Conservation (phyloP, 2,329 filamentous ascomycete genomes). For the Aspergillus eucalypticola region DNA sequence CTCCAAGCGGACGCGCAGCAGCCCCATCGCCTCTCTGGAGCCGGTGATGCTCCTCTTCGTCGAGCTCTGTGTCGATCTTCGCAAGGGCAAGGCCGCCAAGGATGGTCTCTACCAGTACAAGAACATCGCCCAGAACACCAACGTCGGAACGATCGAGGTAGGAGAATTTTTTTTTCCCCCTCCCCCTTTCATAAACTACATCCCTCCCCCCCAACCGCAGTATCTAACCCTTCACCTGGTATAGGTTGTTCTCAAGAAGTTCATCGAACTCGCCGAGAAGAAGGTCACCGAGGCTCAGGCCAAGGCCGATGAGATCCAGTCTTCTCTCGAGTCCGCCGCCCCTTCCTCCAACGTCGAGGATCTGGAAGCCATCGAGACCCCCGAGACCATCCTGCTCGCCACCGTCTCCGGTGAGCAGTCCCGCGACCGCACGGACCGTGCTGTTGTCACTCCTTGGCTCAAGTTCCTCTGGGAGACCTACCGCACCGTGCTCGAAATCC, state of each 20-base stretch:
- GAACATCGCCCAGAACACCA: conserved; percentile 99
- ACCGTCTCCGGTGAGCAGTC: conserved; percentile 98
- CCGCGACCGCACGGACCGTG: conserved; percentile 92
- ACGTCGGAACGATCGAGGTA: conserved; percentile 96
- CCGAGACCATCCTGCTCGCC: conserved; percentile 94
- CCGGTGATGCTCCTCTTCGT: conserved; percentile 98
- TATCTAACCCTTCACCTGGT: conserved; percentile 8
- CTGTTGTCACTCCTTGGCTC: conserved; percentile 97
- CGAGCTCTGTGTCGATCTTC: conserved; percentile 92
- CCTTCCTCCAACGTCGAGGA: conserved; percentile 81
- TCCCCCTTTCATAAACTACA: neutral
- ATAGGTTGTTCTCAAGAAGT: conserved; percentile 89
- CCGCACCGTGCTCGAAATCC: conserved; percentile 94
- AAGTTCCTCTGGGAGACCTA: conserved; percentile 99
- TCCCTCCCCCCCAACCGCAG: neutral
- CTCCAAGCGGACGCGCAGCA: conserved; percentile 96
- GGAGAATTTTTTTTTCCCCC: conserved; percentile 1
- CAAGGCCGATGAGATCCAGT: conserved; percentile 94
- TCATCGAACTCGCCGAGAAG: conserved; percentile 93
- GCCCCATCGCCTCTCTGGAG: conserved; percentile 92
- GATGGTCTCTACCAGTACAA: conserved; percentile 99
- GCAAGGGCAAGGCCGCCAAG: conserved; percentile 98
- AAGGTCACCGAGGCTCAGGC: conserved; percentile 95
- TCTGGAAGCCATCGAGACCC: conserved; percentile 94
- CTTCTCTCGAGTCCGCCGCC: conserved; percentile 73